A percentile compares a stretch with the other conserved stretches of the same genome.
Conservation (phyloP, 257 asterid genomes). For the Gentiana dahurica region DNA sequence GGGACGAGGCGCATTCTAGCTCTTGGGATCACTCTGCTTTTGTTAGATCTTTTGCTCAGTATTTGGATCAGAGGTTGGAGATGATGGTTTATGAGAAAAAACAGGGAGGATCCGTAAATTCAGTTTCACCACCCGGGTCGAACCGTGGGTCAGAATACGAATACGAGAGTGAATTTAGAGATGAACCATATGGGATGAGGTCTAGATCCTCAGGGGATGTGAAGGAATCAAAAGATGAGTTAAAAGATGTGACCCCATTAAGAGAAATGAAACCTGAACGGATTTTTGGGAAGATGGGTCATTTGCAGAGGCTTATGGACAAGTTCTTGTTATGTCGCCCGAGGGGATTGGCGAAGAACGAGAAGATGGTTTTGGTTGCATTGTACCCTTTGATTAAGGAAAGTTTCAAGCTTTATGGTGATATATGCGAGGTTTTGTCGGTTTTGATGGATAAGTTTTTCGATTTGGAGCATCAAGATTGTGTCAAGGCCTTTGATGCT, state of each 20-base stretch:
- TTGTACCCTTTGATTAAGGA: constrained; percentile 48
- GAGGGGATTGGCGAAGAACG: constrained; percentile 56
- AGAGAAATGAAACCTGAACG: constrained; percentile 59
- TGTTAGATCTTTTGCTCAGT: constrained; percentile 52
- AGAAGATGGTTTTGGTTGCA: constrained; percentile 71
- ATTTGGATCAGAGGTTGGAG: constrained; percentile 68
- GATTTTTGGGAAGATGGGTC: constrained; percentile 66
- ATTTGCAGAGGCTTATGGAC: constrained; percentile 67
- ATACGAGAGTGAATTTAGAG: constrained; percentile 32
- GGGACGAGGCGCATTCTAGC: constrained; percentile 73
- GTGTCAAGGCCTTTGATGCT: constrained; percentile 62
- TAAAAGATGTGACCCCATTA: constrained; percentile 54
- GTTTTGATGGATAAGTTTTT: constrained; percentile 62
- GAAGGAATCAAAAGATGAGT: constrained; percentile 33
- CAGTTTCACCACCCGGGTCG: constrained; percentile 44
- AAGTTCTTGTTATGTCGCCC: constrained; percentile 63
- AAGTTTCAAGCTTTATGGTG: constrained; percentile 70
- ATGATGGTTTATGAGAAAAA: constrained; percentile 46
- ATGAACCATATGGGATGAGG: constrained; percentile 49
- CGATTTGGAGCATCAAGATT: constrained; percentile 71
- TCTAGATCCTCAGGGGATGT: constrained; percentile 66
- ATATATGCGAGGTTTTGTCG: constrained; percentile 67
- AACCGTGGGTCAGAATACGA: constrained; percentile 37
- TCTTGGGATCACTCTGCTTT: constrained; percentile 79
- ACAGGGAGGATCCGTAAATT: constrained; percentile 27